A percentile compares a stretch with the other conserved stretches of the same genome.
These are phyloP conservation scores for Apostasia ramifera DNA, from an alignment of 106 monocot genomes.

Conservation along the genomic window DNA sequence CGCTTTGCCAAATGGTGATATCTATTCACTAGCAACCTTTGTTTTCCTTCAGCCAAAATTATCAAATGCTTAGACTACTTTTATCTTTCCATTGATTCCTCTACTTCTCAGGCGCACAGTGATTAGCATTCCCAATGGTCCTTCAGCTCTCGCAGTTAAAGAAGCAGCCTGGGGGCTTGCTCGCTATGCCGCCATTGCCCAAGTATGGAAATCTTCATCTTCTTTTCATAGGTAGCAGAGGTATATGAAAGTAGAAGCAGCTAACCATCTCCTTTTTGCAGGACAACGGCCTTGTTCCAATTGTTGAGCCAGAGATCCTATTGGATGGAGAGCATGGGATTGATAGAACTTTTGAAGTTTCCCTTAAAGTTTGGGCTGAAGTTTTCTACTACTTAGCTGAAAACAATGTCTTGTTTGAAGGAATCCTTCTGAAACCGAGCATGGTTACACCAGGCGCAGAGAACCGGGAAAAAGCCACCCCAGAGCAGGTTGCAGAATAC, in stretches of 20 bases:
- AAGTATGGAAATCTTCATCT: slow-evolving; percentile 31
- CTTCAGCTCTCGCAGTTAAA: slow-evolving; percentile 56
- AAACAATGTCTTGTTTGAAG: slow-evolving; percentile 76
- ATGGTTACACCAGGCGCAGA: slow-evolving; percentile 81
- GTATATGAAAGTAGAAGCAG: neutral
- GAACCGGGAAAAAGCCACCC: slow-evolving; percentile 60
- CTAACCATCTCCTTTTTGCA: slow-evolving; percentile 2
- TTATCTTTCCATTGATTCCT: neutral
- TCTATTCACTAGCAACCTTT: neutral
- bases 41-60: neutral
- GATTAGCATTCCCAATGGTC: slow-evolving; percentile 65
- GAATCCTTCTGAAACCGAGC: slow-evolving; percentile 76
- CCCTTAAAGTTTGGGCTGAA: slow-evolving; percentile 74
- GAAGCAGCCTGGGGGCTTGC: slow-evolving; percentile 97
- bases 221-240: too few relatives aligned
- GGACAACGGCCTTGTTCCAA: slow-evolving; percentile 75
- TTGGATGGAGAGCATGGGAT: slow-evolving; percentile 79
- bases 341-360: slow-evolving; percentile 68
- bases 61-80: neutral
- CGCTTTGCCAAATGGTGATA: slow-evolving; percentile 82
- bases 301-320: slow-evolving; percentile 74
- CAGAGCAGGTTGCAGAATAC: slow-evolving; percentile 53
- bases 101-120: slow-evolving; percentile 71
- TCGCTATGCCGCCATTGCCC: slow-evolving; percentile 82
- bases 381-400: slow-evolving; percentile 69